Evolutionary conservation across 75 land plant genomes (phyloP).

Genomic region (Pinus tabuliformis): DNA sequence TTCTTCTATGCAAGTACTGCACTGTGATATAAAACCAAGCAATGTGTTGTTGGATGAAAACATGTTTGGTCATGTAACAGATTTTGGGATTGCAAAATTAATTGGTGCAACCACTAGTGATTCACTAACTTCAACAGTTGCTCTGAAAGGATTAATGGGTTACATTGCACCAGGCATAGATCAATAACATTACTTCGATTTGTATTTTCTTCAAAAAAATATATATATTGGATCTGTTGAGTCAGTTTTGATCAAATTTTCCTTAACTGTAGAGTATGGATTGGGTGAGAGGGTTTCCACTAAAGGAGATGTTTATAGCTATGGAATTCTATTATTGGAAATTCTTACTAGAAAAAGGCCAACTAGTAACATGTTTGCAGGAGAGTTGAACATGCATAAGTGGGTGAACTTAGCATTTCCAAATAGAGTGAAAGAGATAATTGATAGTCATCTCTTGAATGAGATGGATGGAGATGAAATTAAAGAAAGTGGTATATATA

Average conservation of each 20-base stretch:
- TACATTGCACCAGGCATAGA: constrained; percentile 35
- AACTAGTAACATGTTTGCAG: background rate
- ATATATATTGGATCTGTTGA: background rate
- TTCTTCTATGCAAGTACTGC: constrained; percentile 15
- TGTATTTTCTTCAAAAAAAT: background rate
- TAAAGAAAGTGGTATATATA: no score
- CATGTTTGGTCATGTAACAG: constrained; percentile 17
- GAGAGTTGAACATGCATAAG: background rate
- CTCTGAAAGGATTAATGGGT: constrained; percentile 13
- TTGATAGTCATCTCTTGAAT: background rate
- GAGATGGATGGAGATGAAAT: background rate
- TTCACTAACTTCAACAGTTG: background rate
- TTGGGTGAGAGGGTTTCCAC: background rate
- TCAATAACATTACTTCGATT: background rate
- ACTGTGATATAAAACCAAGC: constrained; percentile 29
- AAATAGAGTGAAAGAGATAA: background rate
- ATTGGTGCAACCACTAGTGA: constrained; percentile 2
- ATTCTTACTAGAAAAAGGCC: constrained; percentile 1
- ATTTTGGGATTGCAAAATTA: constrained; percentile 29
- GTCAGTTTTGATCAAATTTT: background rate
- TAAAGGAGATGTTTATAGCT: background rate
- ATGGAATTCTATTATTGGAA: background rate
- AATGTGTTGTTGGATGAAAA: constrained; percentile 25
- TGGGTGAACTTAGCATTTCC: background rate
- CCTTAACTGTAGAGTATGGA: background rate